These are phyloP conservation scores for Sindora glabra DNA, from an alignment of 306 rosid species.

Conservation along the genomic window DNA sequence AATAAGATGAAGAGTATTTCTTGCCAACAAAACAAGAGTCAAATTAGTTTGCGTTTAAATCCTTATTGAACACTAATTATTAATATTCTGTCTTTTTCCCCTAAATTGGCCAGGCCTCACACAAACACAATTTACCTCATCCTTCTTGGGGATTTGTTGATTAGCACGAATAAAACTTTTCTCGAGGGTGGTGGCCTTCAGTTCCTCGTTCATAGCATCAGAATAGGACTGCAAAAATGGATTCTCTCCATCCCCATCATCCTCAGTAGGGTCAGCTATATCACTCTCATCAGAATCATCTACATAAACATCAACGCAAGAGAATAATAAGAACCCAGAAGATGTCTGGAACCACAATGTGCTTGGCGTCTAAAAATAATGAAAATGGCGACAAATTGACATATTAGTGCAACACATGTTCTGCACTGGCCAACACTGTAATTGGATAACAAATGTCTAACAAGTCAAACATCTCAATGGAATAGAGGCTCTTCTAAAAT, in stretches of 20 bases:
- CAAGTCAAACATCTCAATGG: not conserved
- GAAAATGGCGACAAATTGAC: not conserved
- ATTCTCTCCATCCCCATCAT: constrained; percentile 33
- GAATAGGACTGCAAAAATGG: constrained; percentile 63
- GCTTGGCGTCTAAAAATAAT: too few relatives aligned
- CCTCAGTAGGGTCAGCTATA: constrained; percentile 29
- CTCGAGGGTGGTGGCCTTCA: constrained; percentile 61
- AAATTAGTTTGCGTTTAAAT: not conserved
- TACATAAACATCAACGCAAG: constrained; percentile 24
- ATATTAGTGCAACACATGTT: not conserved
- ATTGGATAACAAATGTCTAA: not conserved
- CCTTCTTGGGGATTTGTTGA: constrained; percentile 55
- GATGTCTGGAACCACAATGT: too few relatives aligned
- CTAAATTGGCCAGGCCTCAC: not conserved
- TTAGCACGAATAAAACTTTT: constrained; percentile 79
- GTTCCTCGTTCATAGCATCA: constrained; percentile 60
- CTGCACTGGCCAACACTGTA: not conserved
- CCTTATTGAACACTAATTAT: not conserved
- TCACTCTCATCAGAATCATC: constrained; percentile 71
- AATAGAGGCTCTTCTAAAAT: not conserved
- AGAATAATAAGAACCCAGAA: constrained; percentile 5
- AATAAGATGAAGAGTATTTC: not conserved
- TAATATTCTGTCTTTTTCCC: not conserved
- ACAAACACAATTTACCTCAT: constrained; percentile 66
- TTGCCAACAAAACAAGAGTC: not conserved